Evolutionary conservation across 805 yeast species (phyloP), one percentile per base, ranked within the genome.

Genomic region (Saccharomyces cerevisiae): DNA sequence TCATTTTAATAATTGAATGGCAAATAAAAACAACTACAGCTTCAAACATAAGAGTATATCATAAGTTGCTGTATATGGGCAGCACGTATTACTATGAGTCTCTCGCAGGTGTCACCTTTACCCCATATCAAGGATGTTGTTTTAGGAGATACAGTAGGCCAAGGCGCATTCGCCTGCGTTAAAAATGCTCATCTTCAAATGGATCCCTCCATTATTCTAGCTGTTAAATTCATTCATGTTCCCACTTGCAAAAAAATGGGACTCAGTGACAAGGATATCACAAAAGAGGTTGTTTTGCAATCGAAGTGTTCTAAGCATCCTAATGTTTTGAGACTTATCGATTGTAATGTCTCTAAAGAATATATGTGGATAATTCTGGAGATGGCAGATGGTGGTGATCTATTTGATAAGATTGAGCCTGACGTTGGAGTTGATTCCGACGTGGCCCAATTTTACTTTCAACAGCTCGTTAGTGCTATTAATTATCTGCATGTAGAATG

Each of bases 331-430:
- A 75, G 74, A 54, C 71, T 84, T 49, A 68, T 76, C 24, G 82
- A 78, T 60, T 78, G 80, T 57, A 83, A 82, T 5, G 76, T 79
- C 3, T 79, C 82, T 55, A 64, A 68, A 1, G 76, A 76, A 48
- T 86, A 85, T 80, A 70, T 80, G 41, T 85, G 85, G 80, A 75
- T 86, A 55, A 80, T 80, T 3, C 71, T 86, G 76, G 91, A 86
- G 61, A 70, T 82, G 54, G 89, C 89, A 1, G 76, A 77, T 27
- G 87, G 88, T 55, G 94, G 94, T 14, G 94, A 86, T 68, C 65
- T 86, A 22, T 86, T 86, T 65, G 91, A 85, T 61, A 86, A 85
- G 67, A 85, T 86, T 56, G 89, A 85, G 64, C 89, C 89, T 0
- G 89, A 84, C 69, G 69, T 79, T 6, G 90, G 90, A 1, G 82